These are phyloP conservation scores for Odonthalia washingtoniensis DNA, from an alignment of 31 red algal genomes.

Conservation along the genomic window DNA sequence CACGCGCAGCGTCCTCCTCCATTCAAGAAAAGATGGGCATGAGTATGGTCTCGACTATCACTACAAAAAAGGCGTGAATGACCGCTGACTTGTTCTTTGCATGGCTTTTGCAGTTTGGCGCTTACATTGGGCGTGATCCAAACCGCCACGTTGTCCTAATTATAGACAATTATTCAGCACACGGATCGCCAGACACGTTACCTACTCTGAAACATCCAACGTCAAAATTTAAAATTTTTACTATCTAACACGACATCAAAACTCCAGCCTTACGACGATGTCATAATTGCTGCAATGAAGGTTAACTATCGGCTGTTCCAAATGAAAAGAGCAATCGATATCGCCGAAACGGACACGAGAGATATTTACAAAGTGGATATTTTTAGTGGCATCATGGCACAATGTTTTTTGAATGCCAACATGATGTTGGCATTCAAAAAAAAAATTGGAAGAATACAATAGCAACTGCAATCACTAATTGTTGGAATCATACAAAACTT, in stretches of 20 bases:
- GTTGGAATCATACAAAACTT: neutral
- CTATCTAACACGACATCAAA: constrained; percentile 8
- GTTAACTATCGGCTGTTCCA: neutral
- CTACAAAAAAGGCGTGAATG: constrained; percentile 31
- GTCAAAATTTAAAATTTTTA: neutral
- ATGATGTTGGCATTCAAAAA: no score
- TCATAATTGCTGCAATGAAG: neutral
- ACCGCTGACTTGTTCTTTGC: neutral
- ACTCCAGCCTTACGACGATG: neutral
- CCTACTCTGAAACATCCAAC: neutral
- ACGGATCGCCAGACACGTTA: neutral
- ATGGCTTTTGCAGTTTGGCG: constrained; percentile 4
- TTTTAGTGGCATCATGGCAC: neutral
- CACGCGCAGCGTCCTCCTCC: neutral
- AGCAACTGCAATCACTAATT: neutral
- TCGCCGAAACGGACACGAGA: neutral
- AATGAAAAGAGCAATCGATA: neutral
- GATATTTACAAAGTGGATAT: neutral
- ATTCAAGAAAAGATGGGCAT: constrained; percentile 15
- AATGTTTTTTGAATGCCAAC: no score
- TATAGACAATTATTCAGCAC: constrained; percentile 13
- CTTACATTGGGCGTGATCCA: neutral
- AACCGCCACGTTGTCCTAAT: neutral
- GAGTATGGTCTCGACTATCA: constrained; percentile 10
- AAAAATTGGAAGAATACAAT: neutral